Percentiles rank a stretch among this genome's conserved stretches.
Evolutionary conservation across 176 grass and related monocot genomes (phyloP).

Genomic region (Dactylis glomerata): DNA sequence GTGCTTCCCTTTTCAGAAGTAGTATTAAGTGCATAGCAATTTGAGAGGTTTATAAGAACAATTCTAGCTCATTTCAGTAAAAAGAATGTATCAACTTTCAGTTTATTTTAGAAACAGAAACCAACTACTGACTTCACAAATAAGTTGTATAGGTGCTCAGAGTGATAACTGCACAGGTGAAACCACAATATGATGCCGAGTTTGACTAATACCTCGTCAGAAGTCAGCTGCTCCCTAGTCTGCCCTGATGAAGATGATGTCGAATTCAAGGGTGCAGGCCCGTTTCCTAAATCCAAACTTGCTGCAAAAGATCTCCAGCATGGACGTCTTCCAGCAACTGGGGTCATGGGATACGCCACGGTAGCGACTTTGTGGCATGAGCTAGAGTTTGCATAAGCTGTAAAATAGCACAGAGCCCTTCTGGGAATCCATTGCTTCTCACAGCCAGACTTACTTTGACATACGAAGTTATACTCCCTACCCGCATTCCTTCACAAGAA

Average conservation of each 20-base stretch:
- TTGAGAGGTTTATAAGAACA: not conserved
- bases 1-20: not conserved
- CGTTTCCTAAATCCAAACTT: conserved; percentile 61
- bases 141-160: not conserved
- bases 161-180: conserved; percentile 3
- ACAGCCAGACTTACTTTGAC: not conserved
- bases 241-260: conserved; percentile 30
- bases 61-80: not conserved
- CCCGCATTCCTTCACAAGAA: conserved; percentile 11
- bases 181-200: not conserved
- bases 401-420: conserved; percentile 23
- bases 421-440: conserved; percentile 15
- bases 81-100: not conserved
- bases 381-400: conserved; percentile 28
- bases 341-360: conserved; percentile 18
- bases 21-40: not conserved
- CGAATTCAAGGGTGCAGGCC: conserved; percentile 9
- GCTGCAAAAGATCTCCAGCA: conserved; percentile 43
- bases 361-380: conserved; percentile 1
- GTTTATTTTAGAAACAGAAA: not conserved
- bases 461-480: conserved; percentile 9
- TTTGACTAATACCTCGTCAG: conserved; percentile 53
- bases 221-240: conserved; percentile 26
- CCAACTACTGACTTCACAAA: not conserved
- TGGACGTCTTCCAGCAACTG: conserved; percentile 25